A percentile compares a stretch with the other conserved stretches of the same genome.
These are phyloP conservation scores for Starmerella asiatica DNA, from an alignment of 805 yeast species.

Conservation along the genomic window DNA sequence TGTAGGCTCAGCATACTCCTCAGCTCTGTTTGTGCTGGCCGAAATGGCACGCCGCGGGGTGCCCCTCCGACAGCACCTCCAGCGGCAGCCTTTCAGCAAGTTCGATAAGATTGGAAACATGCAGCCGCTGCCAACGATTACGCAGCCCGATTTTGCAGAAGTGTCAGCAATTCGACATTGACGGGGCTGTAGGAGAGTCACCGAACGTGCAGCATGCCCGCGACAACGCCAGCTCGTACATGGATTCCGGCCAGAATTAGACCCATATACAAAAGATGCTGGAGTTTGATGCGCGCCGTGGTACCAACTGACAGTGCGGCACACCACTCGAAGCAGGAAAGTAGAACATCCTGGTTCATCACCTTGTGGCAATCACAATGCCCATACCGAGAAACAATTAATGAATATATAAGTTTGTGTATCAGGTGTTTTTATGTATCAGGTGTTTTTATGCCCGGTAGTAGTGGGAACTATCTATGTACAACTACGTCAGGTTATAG, in stretches of 20 bases:
- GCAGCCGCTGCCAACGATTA: slow-evolving; percentile 5
- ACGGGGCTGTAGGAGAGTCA: slow-evolving; percentile 11
- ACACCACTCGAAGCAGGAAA: too few species aligned
- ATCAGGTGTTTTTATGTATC: too few species aligned
- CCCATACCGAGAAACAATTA: too few species aligned
- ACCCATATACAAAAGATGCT: slow-evolving; percentile 13
- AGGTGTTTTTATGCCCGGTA: too few species aligned
- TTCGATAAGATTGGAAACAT: slow-evolving; percentile 8
- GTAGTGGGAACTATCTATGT: too few species aligned
- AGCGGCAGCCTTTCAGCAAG: slow-evolving; percentile 7
- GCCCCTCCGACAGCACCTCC: slow-evolving; percentile 17
- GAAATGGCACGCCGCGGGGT: slow-evolving; percentile 21
- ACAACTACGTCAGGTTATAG: too few species aligned
- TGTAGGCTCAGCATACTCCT: slow-evolving; percentile 16
- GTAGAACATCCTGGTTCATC: too few species aligned
- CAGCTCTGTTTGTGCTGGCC: slow-evolving; percentile 18
- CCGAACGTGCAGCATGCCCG: slow-evolving; percentile 12
- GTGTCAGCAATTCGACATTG: slow-evolving; percentile 3
- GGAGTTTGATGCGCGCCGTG: slow-evolving; percentile 11
- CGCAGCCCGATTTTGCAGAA: slow-evolving; percentile 1
- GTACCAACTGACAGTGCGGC: too few species aligned
- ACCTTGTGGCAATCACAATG: too few species aligned
- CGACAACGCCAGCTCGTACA: slow-evolving; percentile 12
- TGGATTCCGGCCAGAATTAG: slow-evolving; percentile 6
- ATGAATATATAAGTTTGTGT: too few species aligned